Evolutionary conservation across 2,329 filamentous ascomycete species (phyloP).

Genomic region (Keithomyces neogunnii): DNA sequence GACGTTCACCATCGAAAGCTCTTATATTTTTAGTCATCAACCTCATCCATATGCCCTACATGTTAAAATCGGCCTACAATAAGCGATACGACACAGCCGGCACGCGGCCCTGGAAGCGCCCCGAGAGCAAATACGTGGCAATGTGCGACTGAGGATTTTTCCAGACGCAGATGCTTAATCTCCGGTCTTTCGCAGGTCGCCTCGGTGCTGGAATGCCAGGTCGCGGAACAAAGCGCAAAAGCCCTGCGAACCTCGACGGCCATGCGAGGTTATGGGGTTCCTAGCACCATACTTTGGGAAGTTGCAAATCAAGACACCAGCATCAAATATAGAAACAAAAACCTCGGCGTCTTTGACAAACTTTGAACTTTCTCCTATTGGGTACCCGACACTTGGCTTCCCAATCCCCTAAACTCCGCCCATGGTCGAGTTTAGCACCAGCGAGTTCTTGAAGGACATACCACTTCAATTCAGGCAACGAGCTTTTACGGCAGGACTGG

Average conservation of each 20-base stretch:
- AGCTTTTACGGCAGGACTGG: neutral
- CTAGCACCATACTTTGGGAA: conserved; percentile 9
- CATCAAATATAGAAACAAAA: neutral
- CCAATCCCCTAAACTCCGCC: neutral
- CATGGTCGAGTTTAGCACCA: neutral
- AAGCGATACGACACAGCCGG: conserved; percentile 29
- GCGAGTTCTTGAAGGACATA: neutral
- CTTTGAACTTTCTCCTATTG: neutral
- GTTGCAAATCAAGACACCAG: conserved; percentile 3
- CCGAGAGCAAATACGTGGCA: conserved; percentile 29
- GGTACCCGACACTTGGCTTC: neutral
- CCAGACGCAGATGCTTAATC: conserved; percentile 3
- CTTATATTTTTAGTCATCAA: conserved; percentile 27
- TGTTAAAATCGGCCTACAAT: conserved; percentile 29
- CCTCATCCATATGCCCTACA: conserved; percentile 37
- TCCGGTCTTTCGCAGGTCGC: conserved; percentile 2
- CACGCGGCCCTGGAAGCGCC: conserved; percentile 30
- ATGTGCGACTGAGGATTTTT: conserved; percentile 19
- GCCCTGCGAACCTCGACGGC: conserved; percentile 6
- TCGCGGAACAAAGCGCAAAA: conserved; percentile 5
- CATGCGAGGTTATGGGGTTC: neutral
- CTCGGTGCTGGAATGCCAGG: conserved; percentile 6
- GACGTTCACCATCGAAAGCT: conserved; percentile 22
- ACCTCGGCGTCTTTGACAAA: neutral
- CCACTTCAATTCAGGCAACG: neutral